These are phyloP conservation scores for Neurospora sp. DNA, from an alignment of 495 filamentous ascomycete genomes.

Conservation along the genomic window DNA sequence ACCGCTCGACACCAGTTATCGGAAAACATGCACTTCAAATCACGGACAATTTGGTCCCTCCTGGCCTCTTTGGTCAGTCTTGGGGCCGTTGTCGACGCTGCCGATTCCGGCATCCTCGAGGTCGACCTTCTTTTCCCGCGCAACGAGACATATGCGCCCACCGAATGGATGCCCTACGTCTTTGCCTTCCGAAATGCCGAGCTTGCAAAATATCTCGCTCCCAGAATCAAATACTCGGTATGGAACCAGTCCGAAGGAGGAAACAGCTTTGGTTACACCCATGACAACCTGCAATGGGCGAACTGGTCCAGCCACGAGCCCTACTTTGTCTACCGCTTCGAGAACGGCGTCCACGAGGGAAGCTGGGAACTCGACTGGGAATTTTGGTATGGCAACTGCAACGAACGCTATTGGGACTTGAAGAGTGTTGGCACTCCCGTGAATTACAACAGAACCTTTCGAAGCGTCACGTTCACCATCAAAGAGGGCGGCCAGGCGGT, in stretches of 20 bases:
- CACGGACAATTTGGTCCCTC: not conserved
- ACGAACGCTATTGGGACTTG: not conserved
- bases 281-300: not conserved
- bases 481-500: conserved; percentile 10
- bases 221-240: not conserved
- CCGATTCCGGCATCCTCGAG: not conserved
- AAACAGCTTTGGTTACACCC: not conserved
- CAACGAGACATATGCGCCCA: conserved; percentile 32
- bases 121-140: conserved; percentile 26
- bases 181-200: conserved; percentile 28
- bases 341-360: conserved; percentile 3
- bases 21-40: not conserved
- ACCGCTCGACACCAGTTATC: not conserved
- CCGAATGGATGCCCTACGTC: conserved; percentile 21
- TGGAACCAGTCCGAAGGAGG: not conserved
- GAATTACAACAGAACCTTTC: not conserved
- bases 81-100: not conserved
- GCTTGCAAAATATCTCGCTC: conserved; percentile 11
- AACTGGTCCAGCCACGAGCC: conserved; percentile 15
- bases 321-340: conserved; percentile 8
- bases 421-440: not conserved
- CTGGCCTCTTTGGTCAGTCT: not conserved
- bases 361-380: conserved; percentile 12
- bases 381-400: conserved; percentile 9
- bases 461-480: conserved; percentile 9